phyloP scores from a whole-genome alignment of 1,139 yeast genomes.

The Candida labiduridarum region DNA sequence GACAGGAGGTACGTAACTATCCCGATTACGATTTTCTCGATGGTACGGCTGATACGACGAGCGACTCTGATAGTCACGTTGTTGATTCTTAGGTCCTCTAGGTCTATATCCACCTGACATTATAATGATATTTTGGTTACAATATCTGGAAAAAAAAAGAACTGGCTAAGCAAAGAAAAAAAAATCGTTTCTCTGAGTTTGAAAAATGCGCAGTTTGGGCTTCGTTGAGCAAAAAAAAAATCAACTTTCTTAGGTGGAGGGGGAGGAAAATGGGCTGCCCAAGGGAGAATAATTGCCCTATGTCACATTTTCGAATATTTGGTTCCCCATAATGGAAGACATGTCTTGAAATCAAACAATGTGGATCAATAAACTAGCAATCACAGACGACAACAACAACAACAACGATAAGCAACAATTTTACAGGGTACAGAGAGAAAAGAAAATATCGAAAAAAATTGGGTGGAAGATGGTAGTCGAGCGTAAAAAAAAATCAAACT shows the following conservation, averaged over 20 bases:
- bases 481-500: too few species aligned
- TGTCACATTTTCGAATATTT: too few species aligned
- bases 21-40: constrained; percentile 6
- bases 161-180: background rate
- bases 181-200: background rate
- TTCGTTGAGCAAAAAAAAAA: background rate
- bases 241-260: background rate
- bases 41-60: constrained; percentile 6
- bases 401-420: background rate
- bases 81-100: constrained; percentile 13
- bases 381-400: background rate
- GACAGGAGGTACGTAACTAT: constrained; percentile 18
- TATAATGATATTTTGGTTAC: background rate
- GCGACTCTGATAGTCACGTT: constrained; percentile 8
- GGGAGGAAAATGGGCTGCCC: background rate
- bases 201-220: background rate
- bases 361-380: background rate
- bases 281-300: background rate
- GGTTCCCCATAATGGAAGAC: too few species aligned
- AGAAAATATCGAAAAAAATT: background rate
- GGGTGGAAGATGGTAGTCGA: background rate
- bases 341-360: too few species aligned
- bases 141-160: background rate
- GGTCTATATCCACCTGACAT: constrained; percentile 50
- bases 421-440: background rate